Percentiles rank a stretch among this genome's conserved stretches.
Conservation (phyloP, 768 basidiomycete genomes). For the Grammothele lineata region DNA sequence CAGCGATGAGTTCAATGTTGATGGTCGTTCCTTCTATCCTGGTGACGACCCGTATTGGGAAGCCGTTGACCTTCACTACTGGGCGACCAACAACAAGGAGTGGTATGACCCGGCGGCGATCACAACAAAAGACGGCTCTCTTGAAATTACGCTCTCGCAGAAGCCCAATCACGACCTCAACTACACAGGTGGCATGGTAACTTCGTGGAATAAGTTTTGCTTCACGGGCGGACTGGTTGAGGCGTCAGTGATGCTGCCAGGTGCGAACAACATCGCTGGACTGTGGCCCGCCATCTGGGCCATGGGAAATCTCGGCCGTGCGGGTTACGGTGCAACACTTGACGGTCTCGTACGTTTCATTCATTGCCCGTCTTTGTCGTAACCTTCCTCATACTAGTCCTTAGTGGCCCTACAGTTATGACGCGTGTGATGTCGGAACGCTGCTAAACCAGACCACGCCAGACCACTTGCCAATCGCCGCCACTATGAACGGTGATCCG, state of each 20-base stretch:
- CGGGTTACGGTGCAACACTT: constrained; percentile 80
- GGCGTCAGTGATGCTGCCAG: constrained; percentile 57
- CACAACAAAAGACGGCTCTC: constrained; percentile 36
- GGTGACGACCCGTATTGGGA: constrained; percentile 84
- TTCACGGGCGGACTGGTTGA: constrained; percentile 83
- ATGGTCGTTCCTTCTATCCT: constrained; percentile 65
- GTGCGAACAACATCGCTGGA: constrained; percentile 45
- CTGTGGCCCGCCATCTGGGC: constrained; percentile 55
- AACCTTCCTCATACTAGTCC: not conserved
- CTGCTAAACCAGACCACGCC: constrained; percentile 65
- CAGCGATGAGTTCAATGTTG: constrained; percentile 78
- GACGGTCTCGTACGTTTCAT: constrained; percentile 65
- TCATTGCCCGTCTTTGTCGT: constrained; percentile 2
- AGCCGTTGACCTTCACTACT: constrained; percentile 79
- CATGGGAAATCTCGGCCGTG: constrained; percentile 74
- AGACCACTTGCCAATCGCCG: constrained; percentile 62
- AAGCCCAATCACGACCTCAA: constrained; percentile 41
- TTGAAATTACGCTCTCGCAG: constrained; percentile 47
- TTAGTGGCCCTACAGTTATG: constrained; percentile 81
- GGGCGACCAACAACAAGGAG: constrained; percentile 54
- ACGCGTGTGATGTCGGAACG: constrained; percentile 65
- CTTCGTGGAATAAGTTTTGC: constrained; percentile 81
- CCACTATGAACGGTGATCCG: constrained; percentile 54
- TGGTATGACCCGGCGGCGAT: constrained; percentile 81
- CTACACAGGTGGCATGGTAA: constrained; percentile 47